Evolutionary conservation across 1,284 basidiomycete genomes (phyloP).

Genomic region (Vanrija humicola): DNA sequence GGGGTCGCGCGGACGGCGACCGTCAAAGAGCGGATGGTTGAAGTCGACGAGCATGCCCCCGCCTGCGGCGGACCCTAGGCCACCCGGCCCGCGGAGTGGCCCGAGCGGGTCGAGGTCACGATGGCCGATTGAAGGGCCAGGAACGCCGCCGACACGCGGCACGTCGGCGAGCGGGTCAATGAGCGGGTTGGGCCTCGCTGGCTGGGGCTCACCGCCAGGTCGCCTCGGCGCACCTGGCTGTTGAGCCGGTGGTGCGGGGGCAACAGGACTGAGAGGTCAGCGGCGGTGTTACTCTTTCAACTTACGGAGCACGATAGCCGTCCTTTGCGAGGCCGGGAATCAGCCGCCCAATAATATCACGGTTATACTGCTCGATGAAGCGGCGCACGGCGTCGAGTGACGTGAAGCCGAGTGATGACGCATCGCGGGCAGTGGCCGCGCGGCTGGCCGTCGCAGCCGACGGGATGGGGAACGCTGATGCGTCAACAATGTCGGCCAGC

Average conservation of each 20-base stretch:
- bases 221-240: too few relatives aligned
- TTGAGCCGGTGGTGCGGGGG: too few relatives aligned
- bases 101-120: slow-evolving; percentile 54
- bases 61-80: slow-evolving; percentile 29
- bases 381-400: slow-evolving; percentile 42
- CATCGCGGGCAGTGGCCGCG: neutral
- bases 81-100: slow-evolving; percentile 28
- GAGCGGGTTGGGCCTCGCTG: slow-evolving; percentile 25
- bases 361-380: slow-evolving; percentile 47
- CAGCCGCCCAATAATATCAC: slow-evolving; percentile 46
- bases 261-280: too few relatives aligned
- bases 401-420: slow-evolving; percentile 28
- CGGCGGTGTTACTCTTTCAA: neutral
- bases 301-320: slow-evolving; percentile 45
- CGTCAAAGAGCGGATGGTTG: slow-evolving; percentile 54
- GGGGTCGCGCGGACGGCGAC: slow-evolving; percentile 18
- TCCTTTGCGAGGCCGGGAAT: slow-evolving; percentile 48
- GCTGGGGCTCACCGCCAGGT: slow-evolving; percentile 10
- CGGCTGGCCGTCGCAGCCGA: slow-evolving; percentile 26
- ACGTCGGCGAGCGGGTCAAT: slow-evolving; percentile 16
- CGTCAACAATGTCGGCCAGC: slow-evolving; percentile 42
- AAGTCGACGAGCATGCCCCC: slow-evolving; percentile 56
- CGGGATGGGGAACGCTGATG: slow-evolving; percentile 41
- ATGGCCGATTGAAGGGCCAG: slow-evolving; percentile 50
- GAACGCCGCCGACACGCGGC: slow-evolving; percentile 13